Conservation (phyloP, 1,284 basidiomycete species). For the Ganoderma boninense region DNA sequence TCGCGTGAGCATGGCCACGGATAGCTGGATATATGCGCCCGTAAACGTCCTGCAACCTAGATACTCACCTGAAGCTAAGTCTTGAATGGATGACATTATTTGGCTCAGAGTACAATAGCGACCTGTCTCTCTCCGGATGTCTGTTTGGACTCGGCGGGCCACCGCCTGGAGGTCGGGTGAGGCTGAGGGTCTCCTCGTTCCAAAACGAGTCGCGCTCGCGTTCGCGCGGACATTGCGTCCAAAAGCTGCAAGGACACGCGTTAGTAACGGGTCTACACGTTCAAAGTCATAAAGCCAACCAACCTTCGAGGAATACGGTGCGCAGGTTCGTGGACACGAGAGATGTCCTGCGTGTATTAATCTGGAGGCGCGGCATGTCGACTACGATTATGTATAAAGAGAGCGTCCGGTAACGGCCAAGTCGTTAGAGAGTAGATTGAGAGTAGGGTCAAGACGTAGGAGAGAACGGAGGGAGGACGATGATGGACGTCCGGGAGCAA, state of each 20-base stretch:
- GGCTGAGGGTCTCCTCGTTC: not conserved
- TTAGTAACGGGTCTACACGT: no score
- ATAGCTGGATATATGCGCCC: not conserved
- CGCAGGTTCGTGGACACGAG: conserved; percentile 25
- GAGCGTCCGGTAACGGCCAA: not conserved
- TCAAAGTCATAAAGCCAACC: no score
- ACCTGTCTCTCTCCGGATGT: conserved; percentile 22
- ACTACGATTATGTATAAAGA: conserved; percentile 9
- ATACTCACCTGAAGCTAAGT: conserved; percentile 15
- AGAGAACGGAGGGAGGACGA: not conserved
- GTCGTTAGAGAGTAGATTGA: conserved; percentile 2
- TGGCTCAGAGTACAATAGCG: conserved; percentile 26
- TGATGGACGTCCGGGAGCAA: conserved; percentile 14
- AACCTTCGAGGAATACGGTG: conserved; percentile 23
- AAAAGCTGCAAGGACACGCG: no score
- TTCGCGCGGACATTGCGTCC: conserved; percentile 6
- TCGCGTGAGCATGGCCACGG: not conserved
- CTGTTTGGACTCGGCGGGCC: conserved; percentile 28
- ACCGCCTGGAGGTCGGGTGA: conserved; percentile 11
- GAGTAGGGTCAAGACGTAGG: not conserved
- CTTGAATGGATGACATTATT: conserved; percentile 22
- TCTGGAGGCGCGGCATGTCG: conserved; percentile 29
- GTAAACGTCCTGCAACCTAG: not conserved
- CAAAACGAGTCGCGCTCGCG: not conserved
- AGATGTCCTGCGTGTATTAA: conserved; percentile 13